phyloP scores from a whole-genome alignment of 345 rosid species.

The Camelina neglecta region DNA sequence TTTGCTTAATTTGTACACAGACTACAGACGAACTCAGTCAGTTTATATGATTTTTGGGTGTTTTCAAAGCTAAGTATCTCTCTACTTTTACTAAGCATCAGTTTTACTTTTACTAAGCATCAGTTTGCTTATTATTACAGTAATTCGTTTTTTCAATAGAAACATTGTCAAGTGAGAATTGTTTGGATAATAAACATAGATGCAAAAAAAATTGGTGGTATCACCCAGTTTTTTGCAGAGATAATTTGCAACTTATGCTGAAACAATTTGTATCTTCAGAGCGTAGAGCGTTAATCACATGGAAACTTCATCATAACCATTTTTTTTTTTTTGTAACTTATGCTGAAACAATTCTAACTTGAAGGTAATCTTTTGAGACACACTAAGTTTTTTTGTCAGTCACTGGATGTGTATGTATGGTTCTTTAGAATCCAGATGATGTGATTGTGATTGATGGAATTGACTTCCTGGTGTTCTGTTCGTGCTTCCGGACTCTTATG shows the following conservation, averaged over 20 bases:
- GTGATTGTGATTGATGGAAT: constrained; percentile 22
- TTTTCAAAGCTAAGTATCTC: background rate
- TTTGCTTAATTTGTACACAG: constrained; percentile 34
- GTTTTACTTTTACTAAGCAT: background rate
- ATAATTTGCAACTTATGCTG: too few relatives aligned
- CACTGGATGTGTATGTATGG: background rate
- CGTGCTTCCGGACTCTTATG: constrained; percentile 91
- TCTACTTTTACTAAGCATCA: background rate
- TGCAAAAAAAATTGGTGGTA: background rate
- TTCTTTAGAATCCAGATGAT: background rate
- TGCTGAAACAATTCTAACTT: constrained; percentile 40
- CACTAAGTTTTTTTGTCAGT: background rate
- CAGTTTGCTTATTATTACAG: background rate
- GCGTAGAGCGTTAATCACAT: too few relatives aligned
- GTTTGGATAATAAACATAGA: constrained; percentile 1
- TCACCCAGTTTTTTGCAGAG: background rate
- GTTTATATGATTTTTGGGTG: constrained; percentile 30
- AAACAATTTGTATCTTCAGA: too few relatives aligned
- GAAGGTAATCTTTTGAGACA: constrained; percentile 61
- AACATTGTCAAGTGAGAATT: background rate
- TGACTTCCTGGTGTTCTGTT: constrained; percentile 78
- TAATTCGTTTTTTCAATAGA: background rate
- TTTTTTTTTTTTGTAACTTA: too few relatives aligned
- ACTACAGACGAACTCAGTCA: constrained; percentile 3
- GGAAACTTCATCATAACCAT: too few relatives aligned